phyloP scores from a whole-genome alignment of 2,329 filamentous ascomycete species.

The Aspergillus tubingensis region DNA sequence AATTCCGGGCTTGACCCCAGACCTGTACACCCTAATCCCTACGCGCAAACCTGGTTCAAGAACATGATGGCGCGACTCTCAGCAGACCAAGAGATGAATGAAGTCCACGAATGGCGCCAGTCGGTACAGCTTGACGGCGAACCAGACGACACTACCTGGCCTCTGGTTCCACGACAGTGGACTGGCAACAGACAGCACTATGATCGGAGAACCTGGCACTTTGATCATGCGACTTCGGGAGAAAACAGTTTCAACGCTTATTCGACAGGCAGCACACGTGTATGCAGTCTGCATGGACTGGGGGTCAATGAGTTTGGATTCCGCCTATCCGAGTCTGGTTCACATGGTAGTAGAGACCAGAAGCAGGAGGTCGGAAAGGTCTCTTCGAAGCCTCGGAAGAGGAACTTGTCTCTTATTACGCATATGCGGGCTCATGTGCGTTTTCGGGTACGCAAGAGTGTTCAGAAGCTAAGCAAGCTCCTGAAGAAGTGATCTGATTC shows the following conservation, averaged over 20 bases:
- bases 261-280: constrained; percentile 1
- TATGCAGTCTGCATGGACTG: constrained; percentile 5
- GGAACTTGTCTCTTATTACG: constrained; percentile 17
- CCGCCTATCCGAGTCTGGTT: neutral
- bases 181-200: neutral
- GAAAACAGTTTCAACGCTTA: neutral
- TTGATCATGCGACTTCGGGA: neutral
- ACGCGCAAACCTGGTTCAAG: constrained; percentile 20
- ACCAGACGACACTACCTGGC: constrained; percentile 2
- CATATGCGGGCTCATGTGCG: constrained; percentile 19
- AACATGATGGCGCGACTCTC: constrained; percentile 16
- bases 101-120: neutral
- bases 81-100: constrained; percentile 7
- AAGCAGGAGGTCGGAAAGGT: neutral
- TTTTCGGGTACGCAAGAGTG: constrained; percentile 17
- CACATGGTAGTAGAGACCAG: neutral
- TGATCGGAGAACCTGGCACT: neutral
- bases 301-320: neutral
- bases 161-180: neutral
- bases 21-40: neutral
- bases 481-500: constrained; percentile 18
- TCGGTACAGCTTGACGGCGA: neutral
- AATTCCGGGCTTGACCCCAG: neutral
- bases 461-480: constrained; percentile 21
- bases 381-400: constrained; percentile 10